Evolutionary conservation across 768 basidiomycete species (phyloP), one percentile per base, ranked within the genome.

Genomic region (Lyophyllum atratum): DNA sequence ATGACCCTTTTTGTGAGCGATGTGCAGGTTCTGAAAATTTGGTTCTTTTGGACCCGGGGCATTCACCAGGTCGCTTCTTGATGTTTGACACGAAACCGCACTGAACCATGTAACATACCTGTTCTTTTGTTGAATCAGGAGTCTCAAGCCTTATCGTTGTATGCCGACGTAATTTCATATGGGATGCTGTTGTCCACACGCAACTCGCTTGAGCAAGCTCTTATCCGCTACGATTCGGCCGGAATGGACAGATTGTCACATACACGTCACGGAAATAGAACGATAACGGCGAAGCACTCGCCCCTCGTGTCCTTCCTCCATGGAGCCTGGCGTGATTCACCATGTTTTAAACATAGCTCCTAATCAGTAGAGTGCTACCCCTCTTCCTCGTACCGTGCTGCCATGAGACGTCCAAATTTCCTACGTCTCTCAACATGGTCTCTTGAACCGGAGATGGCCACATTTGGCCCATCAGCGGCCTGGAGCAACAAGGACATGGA

Each of bases 401-500:
- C 39, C 4, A 45, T 45, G 44, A 28, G 44, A 28, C 12, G 14
- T 24, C 44, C 26, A 3, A 24, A 28, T 26, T 25, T 45, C 44
- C n/a, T 45, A 15, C 26, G 26, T 45, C 44, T 17, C 44, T 45
- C 44, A 12, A 24, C 44, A 24, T 45, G 44, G 85, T 74, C 71
- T 14, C 77, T 87, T 34, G 74, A 83, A 62, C 77, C 81, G 10
- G 77, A 80, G 51, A 68, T 77, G 39, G 80, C 80, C 21, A 81
- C 79, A 24, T 85, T 87, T 63, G 88, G 85, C 4, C 80, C 84
- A 9, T 78, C 66, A 44, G 76, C 78, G 59, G 74, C 77, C 67
- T 89, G 87, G 87, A 80, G 78, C 59, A 92, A 92, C 70, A 81
- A 81, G 61, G 90, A 90, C 65, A 89, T 90, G 85, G 89, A 90